Conservation (phyloP, 352 stramenopile genomes). For the Phytophthora ramorum region DNA sequence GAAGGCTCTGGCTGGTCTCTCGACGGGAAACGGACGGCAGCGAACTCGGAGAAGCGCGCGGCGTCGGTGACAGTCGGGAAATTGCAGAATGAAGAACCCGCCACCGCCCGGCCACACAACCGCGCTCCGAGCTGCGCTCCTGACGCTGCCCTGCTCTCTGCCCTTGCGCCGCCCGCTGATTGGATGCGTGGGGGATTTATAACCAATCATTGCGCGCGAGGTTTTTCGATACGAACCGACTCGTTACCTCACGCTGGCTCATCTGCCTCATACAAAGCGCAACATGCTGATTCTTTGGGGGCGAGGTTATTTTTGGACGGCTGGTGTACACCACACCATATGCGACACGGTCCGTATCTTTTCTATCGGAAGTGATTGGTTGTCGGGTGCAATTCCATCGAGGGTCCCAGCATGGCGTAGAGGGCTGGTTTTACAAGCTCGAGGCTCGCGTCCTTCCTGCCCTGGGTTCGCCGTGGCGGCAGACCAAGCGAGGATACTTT, state of each 20-base stretch:
- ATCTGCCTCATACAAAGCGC: constrained; percentile 29
- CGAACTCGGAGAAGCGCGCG: constrained; percentile 22
- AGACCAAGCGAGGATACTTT: neutral
- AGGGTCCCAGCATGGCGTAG: neutral
- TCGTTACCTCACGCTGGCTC: constrained; percentile 30
- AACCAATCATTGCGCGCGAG: constrained; percentile 16
- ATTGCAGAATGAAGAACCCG: constrained; percentile 66
- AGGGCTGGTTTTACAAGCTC: neutral
- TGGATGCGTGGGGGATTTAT: neutral
- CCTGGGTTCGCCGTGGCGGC: neutral
- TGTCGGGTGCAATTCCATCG: constrained; percentile 25
- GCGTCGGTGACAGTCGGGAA: constrained; percentile 56
- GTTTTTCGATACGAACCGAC: constrained; percentile 29
- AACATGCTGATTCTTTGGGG: constrained; percentile 19
- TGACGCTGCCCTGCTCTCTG: neutral
- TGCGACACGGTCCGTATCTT: constrained; percentile 32
- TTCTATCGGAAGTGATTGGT: constrained; percentile 34
- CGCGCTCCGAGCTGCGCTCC: neutral
- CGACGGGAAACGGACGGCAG: constrained; percentile 19
- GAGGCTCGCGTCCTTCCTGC: too few species aligned
- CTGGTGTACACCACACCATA: constrained; percentile 20
- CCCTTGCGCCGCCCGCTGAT: constrained; percentile 13
- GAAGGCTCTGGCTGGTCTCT: constrained; percentile 35
- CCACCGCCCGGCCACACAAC: constrained; percentile 26
- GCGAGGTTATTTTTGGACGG: constrained; percentile 12